Conservation (phyloP, 495 filamentous ascomycete genomes). For the Daldinia childiae region DNA sequence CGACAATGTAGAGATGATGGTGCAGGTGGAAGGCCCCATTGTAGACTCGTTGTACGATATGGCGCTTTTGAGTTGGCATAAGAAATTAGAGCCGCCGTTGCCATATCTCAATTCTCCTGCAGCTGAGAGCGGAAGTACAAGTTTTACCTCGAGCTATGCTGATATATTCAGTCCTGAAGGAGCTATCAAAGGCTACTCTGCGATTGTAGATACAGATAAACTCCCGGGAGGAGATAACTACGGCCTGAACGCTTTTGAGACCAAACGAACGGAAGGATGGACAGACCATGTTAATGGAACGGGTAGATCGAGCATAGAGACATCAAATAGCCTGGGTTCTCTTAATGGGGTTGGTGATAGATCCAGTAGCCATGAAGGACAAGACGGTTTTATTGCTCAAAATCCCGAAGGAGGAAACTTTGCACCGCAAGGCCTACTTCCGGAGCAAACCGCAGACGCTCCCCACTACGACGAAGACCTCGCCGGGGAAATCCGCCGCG, state of each 20-base stretch:
- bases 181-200: constrained; percentile 41
- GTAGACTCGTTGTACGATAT: constrained; percentile 79
- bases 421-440: constrained; percentile 39
- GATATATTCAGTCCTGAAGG: constrained; percentile 40
- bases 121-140: constrained; percentile 35
- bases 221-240: constrained; percentile 29
- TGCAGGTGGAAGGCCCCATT: constrained; percentile 78
- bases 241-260: constrained; percentile 21
- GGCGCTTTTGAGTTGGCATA: constrained; percentile 75
- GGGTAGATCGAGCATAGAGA: background rate
- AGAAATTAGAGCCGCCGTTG: constrained; percentile 67
- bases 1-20: constrained; percentile 82
- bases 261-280: background rate
- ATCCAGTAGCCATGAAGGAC: background rate
- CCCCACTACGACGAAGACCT: constrained; percentile 71
- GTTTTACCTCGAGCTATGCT: constrained; percentile 37
- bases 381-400: background rate
- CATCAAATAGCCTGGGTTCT: background rate
- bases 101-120: constrained; percentile 66
- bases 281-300: background rate
- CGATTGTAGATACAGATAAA: constrained; percentile 43
- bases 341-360: background rate
- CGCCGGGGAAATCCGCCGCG: constrained; percentile 65
- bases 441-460: constrained; percentile 65
- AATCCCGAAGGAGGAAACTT: background rate